Evolutionary conservation across 306 rosid genomes (phyloP).

Genomic region (Castanospermum australe): DNA sequence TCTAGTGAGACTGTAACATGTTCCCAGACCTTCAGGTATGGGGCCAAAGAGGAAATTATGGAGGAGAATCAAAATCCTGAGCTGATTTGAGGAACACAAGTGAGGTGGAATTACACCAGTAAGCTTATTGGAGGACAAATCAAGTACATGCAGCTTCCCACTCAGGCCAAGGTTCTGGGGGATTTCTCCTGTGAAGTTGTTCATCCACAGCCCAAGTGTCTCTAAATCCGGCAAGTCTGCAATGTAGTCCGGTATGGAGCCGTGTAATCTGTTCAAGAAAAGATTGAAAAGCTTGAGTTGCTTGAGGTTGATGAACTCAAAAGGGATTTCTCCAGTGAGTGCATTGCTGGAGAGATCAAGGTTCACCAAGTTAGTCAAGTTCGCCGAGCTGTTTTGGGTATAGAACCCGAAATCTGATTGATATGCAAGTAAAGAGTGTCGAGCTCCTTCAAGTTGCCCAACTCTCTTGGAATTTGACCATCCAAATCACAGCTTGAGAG

Average conservation of each 20-base stretch:
- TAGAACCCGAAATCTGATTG: slow-evolving; percentile 67
- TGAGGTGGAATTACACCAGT: slow-evolving; percentile 73
- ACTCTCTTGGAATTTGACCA: slow-evolving; percentile 67
- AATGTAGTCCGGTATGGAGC: slow-evolving; percentile 77
- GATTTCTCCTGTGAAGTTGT: slow-evolving; percentile 84
- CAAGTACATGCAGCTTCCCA: slow-evolving; percentile 70
- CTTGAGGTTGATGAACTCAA: slow-evolving; percentile 58
- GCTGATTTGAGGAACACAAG: slow-evolving; percentile 64
- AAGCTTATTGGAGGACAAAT: slow-evolving; percentile 87
- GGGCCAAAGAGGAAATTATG: slow-evolving; percentile 83
- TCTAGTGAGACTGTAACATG: slow-evolving; percentile 67
- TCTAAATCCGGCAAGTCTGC: slow-evolving; percentile 66
- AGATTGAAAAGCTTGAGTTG: slow-evolving; percentile 75
- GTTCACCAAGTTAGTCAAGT: slow-evolving; percentile 54
- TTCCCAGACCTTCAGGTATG: slow-evolving; percentile 67
- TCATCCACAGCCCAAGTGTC: slow-evolving; percentile 70
- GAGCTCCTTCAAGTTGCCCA: slow-evolving; percentile 66
- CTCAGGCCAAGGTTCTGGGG: slow-evolving; percentile 71
- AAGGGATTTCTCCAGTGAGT: slow-evolving; percentile 79
- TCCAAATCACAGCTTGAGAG: slow-evolving; percentile 66
- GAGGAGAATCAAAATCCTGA: slow-evolving; percentile 64
- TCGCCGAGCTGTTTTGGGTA: slow-evolving; percentile 79
- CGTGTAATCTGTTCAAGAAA: slow-evolving; percentile 78
- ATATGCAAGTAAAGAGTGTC: slow-evolving; percentile 69
- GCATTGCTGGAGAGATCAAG: slow-evolving; percentile 82